These are phyloP conservation scores for Gracilaria vermiculophylla DNA, from an alignment of 23 red algal genomes.

Conservation along the genomic window DNA sequence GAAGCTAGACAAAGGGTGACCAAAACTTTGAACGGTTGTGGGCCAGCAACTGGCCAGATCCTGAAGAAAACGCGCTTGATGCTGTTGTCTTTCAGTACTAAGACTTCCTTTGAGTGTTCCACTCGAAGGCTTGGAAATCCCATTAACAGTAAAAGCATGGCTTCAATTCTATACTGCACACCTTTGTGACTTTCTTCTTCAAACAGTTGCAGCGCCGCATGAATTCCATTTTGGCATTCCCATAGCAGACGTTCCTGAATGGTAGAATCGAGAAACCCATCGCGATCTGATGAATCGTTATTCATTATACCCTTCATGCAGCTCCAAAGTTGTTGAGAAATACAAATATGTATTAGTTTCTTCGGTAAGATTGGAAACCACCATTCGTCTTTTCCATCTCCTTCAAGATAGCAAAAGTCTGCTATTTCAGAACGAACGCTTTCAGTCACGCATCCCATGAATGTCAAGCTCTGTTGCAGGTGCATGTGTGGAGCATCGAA, in stretches of 20 bases:
- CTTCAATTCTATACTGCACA: not conserved
- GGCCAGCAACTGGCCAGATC: constrained; percentile 26
- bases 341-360: not conserved
- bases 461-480: constrained; percentile 32
- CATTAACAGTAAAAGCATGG: constrained; percentile 28
- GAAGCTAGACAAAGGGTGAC: not conserved
- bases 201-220: not conserved
- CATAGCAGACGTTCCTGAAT: constrained; percentile 50
- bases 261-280: constrained; percentile 23
- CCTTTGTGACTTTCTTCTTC: not conserved
- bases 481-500: constrained; percentile 16
- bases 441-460: constrained; percentile 61
- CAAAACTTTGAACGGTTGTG: not conserved
- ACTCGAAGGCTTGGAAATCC: constrained; percentile 36
- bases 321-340: constrained; percentile 30
- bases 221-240: constrained; percentile 55
- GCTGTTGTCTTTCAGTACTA: not conserved
- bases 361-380: constrained; percentile 14
- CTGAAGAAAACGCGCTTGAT: not conserved
- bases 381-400: not conserved
- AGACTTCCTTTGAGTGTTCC: not conserved
- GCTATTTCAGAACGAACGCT: constrained; percentile 43
- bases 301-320: not conserved
- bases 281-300: not conserved
- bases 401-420: constrained; percentile 15